phyloP scores from a whole-genome alignment of 2,329 filamentous ascomycete genomes.

The Arthroderma sp. region DNA sequence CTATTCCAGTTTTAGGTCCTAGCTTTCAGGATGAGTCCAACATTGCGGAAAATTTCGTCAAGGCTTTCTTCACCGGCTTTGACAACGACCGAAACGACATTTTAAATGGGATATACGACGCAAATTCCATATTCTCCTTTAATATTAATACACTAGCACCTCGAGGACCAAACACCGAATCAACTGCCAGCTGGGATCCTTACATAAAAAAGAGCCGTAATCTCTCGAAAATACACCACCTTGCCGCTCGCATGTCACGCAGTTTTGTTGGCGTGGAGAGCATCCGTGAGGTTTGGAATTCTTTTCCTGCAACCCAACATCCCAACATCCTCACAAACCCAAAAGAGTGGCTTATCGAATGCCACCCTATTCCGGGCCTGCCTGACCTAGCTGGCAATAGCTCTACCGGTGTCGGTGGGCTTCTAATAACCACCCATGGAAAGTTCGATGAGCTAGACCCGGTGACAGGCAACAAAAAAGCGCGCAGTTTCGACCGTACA shows the following conservation, averaged over 20 bases:
- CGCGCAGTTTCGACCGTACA: conserved; percentile 66
- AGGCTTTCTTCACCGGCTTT: conserved; percentile 59
- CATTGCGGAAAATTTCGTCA: conserved; percentile 63
- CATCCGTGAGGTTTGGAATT: conserved; percentile 56
- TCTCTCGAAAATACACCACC: conserved; percentile 53
- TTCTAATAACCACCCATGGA: conserved; percentile 67
- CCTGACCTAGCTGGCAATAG: conserved; percentile 54
- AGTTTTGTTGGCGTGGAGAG: conserved; percentile 49
- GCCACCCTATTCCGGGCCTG: conserved; percentile 58
- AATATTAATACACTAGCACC: conserved; percentile 54
- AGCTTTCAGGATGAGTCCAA: conserved; percentile 62
- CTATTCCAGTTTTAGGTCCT: conserved; percentile 48
- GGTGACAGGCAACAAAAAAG: conserved; percentile 42
- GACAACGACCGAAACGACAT: conserved; percentile 57
- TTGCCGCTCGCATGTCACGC: conserved; percentile 49
- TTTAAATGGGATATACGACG: conserved; percentile 58
- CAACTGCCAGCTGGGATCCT: conserved; percentile 45
- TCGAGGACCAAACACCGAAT: conserved; percentile 36
- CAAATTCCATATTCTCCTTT: conserved; percentile 60
- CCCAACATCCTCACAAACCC: conserved; percentile 54
- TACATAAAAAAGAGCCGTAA: conserved; percentile 73
- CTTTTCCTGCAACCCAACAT: conserved; percentile 60
- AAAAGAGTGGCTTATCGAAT: conserved; percentile 71
- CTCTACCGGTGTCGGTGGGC: conserved; percentile 56
- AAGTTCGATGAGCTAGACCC: conserved; percentile 65